A percentile compares a stretch with the other conserved stretches of the same genome.
phyloP scores from a whole-genome alignment of 1,139 yeast genomes.

The Kodamaea ohmeri region DNA sequence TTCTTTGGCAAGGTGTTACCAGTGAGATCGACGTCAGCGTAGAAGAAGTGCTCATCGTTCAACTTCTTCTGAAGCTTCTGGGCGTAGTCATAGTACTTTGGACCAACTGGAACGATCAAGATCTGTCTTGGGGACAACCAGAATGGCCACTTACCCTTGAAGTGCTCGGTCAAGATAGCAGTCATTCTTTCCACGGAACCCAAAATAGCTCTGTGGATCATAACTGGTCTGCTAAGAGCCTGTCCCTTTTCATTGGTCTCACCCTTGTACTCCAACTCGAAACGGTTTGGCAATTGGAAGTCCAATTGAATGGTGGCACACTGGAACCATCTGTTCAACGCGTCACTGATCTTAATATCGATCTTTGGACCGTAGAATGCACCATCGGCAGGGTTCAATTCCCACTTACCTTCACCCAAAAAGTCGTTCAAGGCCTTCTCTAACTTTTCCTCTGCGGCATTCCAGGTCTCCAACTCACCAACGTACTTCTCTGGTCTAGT shows the following conservation, averaged over 20 bases:
- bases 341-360: constrained; percentile 90
- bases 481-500: constrained; percentile 93
- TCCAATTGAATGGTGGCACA: constrained; percentile 98
- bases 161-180: constrained; percentile 94
- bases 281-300: constrained; percentile 92
- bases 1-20: constrained; percentile 96
- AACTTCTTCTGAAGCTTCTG: constrained; percentile 69
- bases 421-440: constrained; percentile 66
- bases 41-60: constrained; percentile 65
- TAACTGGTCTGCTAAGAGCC: constrained; percentile 69
- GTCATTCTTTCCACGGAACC: constrained; percentile 99
- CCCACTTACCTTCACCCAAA: constrained; percentile 81
- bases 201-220: constrained; percentile 97
- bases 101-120: constrained; percentile 93
- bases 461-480: constrained; percentile 87
- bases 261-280: constrained; percentile 81
- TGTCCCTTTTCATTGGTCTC: constrained; percentile 55
- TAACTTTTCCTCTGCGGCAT: constrained; percentile 76
- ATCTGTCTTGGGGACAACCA: constrained; percentile 98
- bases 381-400: constrained; percentile 92
- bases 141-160: constrained; percentile 98
- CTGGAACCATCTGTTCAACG: constrained; percentile 92
- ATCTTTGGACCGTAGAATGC: constrained; percentile 99
- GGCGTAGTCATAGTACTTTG: constrained; percentile 86
- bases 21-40: constrained; percentile 86